Conservation (phyloP, 1,139 yeast species). For the Suhomyces bribrorum region DNA sequence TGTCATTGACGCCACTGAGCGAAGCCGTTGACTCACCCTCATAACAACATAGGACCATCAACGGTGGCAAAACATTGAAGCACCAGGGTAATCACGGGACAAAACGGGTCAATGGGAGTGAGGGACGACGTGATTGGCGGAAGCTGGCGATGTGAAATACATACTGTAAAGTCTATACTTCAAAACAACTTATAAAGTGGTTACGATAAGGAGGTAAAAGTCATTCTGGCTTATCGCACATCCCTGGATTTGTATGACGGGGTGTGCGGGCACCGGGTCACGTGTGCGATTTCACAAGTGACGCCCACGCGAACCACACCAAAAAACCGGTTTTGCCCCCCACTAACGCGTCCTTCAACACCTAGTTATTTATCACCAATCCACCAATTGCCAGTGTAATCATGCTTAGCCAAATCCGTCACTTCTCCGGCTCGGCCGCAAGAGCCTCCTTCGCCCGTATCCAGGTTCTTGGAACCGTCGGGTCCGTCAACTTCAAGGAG, state of each 20-base stretch:
- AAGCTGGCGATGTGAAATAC: conserved; percentile 1
- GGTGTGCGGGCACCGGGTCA: conserved; percentile 8
- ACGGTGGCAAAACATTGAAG: too few species aligned
- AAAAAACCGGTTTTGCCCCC: not conserved
- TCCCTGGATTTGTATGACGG: conserved; percentile 13
- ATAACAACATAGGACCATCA: too few species aligned
- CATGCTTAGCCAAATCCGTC: conserved; percentile 35
- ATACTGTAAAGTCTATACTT: conserved; percentile 5
- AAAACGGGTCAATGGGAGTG: too few species aligned
- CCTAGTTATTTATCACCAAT: not conserved
- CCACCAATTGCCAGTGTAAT: not conserved
- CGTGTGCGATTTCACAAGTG: not conserved
- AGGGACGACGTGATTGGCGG: too few species aligned
- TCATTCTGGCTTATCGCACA: conserved; percentile 12
- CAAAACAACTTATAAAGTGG: conserved; percentile 4
- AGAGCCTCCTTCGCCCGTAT: conserved; percentile 44
- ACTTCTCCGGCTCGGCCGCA: conserved; percentile 34
- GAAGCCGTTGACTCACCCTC: too few species aligned
- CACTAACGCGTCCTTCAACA: conserved; percentile 3
- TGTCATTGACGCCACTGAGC: too few species aligned
- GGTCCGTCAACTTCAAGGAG: conserved; percentile 39
- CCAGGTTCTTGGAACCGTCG: conserved; percentile 47
- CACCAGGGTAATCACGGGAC: too few species aligned
- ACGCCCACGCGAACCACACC: too few species aligned
- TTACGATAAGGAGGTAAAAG: conserved; percentile 7